Conservation (phyloP, 768 basidiomycete species). For the Tremella mesenterica region DNA sequence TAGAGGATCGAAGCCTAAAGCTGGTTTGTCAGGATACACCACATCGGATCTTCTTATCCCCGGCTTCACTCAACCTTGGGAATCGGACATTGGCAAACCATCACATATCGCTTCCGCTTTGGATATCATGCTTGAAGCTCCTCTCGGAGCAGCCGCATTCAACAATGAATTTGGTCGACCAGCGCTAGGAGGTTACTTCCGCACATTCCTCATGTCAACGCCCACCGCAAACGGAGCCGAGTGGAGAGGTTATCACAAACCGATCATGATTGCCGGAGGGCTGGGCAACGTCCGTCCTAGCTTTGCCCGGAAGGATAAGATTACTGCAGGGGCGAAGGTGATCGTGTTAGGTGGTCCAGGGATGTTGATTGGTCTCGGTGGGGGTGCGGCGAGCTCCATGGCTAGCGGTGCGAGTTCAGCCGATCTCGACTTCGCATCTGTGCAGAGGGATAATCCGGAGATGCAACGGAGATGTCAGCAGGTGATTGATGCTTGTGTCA, state of each 20-base stretch:
- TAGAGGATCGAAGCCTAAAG: constrained; percentile 89
- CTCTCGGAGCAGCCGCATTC: constrained; percentile 88
- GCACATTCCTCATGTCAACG: constrained; percentile 79
- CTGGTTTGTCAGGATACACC: constrained; percentile 84
- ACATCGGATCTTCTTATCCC: constrained; percentile 90
- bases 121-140: constrained; percentile 95
- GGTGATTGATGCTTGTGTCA: constrained; percentile 86
- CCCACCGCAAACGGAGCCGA: constrained; percentile 51
- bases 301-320: constrained; percentile 69
- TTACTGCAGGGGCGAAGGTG: constrained; percentile 73
- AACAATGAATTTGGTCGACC: constrained; percentile 98
- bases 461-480: constrained; percentile 97
- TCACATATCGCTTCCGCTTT: constrained; percentile 82
- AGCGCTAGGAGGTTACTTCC: constrained; percentile 84
- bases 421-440: constrained; percentile 92
- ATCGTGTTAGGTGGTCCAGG: constrained; percentile 93
- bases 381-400: constrained; percentile 92
- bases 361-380: constrained; percentile 90
- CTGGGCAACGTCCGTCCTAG: constrained; percentile 82
- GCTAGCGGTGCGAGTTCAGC: constrained; percentile 81
- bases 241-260: constrained; percentile 87
- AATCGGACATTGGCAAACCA: constrained; percentile 84
- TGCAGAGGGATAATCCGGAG: constrained; percentile 95
- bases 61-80: constrained; percentile 87
- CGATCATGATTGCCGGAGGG: constrained; percentile 98